These are phyloP conservation scores for Coemansia sp. DNA, from an alignment of 192 early-diverging fungal genomes.

Conservation along the genomic window DNA sequence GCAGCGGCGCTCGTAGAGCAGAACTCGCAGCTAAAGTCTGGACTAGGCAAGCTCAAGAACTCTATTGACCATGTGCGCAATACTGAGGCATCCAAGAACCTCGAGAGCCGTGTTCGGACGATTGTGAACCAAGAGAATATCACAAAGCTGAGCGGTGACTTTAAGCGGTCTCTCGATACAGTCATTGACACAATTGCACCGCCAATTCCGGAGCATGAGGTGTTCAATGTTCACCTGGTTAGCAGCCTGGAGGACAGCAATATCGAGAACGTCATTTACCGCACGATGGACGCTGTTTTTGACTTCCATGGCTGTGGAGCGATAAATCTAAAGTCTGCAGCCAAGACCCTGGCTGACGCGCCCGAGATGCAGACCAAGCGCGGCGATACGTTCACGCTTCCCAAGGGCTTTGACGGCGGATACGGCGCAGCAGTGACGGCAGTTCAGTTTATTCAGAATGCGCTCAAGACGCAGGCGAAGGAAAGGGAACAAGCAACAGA, in stretches of 20 bases:
- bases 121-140: conserved; percentile 44
- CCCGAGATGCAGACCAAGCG: conserved; percentile 51
- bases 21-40: conserved; percentile 45
- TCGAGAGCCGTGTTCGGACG: conserved; percentile 41
- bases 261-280: conserved; percentile 46
- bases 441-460: conserved; percentile 45
- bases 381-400: conserved; percentile 54
- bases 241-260: conserved; percentile 31
- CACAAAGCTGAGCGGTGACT: conserved; percentile 37
- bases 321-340: conserved; percentile 41
- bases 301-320: conserved; percentile 48
- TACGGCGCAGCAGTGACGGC: conserved; percentile 51
- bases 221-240: conserved; percentile 45
- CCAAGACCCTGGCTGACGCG: conserved; percentile 29
- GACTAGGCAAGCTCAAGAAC: conserved; percentile 41
- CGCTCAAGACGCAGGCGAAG: conserved; percentile 15
- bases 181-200: conserved; percentile 56
- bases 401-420: conserved; percentile 55
- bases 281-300: conserved; percentile 53
- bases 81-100: conserved; percentile 32
- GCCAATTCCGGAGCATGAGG: conserved; percentile 52
- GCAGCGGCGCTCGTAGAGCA: conserved; percentile 50
- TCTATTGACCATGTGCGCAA: conserved; percentile 48
- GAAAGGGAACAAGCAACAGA: background rate
- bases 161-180: conserved; percentile 45